Evolutionary conservation across 2,329 filamentous ascomycete species (phyloP).

Genomic region (Penicillium fuscoglaucum): DNA sequence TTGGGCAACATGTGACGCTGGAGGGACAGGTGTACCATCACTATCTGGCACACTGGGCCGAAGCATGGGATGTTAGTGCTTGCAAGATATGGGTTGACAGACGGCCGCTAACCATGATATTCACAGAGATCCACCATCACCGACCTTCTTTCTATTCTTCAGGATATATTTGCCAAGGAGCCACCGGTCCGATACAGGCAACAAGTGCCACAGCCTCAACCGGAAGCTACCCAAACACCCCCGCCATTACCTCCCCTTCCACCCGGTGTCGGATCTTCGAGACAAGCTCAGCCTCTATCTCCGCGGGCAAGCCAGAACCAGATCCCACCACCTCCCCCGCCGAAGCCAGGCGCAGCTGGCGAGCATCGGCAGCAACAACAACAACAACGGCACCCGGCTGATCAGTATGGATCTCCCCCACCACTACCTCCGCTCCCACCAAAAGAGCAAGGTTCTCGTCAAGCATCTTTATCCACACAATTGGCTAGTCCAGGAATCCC

Average conservation of each 20-base stretch:
- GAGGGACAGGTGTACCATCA: constrained; percentile 95
- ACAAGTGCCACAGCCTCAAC: constrained; percentile 33
- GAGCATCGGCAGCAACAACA: constrained; percentile 15
- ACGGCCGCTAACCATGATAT: neutral
- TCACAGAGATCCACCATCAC: constrained; percentile 73
- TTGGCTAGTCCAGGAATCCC: constrained; percentile 11
- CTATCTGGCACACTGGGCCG: constrained; percentile 84
- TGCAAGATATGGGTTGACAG: neutral
- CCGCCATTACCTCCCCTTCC: constrained; percentile 73
- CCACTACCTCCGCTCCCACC: constrained; percentile 43
- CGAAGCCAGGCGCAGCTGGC: constrained; percentile 34
- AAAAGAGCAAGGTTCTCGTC: constrained; percentile 28
- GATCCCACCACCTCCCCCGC: constrained; percentile 39
- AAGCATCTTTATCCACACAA: constrained; percentile 15
- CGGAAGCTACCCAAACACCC: constrained; percentile 45
- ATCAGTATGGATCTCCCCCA: constrained; percentile 33
- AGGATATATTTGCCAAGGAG: constrained; percentile 89
- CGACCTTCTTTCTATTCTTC: constrained; percentile 78
- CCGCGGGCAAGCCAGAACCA: constrained; percentile 21
- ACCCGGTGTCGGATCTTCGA: constrained; percentile 55
- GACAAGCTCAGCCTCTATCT: constrained; percentile 31
- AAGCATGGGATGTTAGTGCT: constrained; percentile 81
- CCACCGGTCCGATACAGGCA: constrained; percentile 80
- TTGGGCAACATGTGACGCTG: constrained; percentile 90
- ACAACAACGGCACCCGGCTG: constrained; percentile 18